Evolutionary conservation across 306 rosid genomes (phyloP).

Genomic region (Cucumis sativus): DNA sequence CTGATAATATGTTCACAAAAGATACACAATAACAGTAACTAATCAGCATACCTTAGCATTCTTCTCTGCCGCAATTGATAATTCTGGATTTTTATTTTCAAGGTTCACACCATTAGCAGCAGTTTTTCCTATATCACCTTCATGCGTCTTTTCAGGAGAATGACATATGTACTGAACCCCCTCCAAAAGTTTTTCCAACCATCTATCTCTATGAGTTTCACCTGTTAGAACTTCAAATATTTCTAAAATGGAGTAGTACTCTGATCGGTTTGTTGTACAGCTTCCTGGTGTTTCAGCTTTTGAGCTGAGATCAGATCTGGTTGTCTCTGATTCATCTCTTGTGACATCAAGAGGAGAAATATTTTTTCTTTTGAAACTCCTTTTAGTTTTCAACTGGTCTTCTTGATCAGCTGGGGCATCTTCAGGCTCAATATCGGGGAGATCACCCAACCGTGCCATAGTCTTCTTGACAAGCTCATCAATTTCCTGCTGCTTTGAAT

Average conservation of each 20-base stretch:
- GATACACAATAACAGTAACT: background rate
- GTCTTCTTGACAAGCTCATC: slow-evolving; percentile 84
- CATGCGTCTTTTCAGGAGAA: slow-evolving; percentile 22
- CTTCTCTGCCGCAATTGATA: slow-evolving; percentile 26
- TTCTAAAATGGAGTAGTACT: slow-evolving; percentile 38
- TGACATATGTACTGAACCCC: slow-evolving; percentile 43
- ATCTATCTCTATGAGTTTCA: slow-evolving; percentile 67
- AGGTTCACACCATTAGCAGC: slow-evolving; percentile 24
- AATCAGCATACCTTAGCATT: slow-evolving; percentile 42
- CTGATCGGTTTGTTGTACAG: slow-evolving; percentile 32
- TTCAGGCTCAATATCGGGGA: slow-evolving; percentile 63
- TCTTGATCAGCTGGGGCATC: slow-evolving; percentile 46
- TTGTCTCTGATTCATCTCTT: slow-evolving; percentile 46
- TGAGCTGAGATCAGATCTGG: slow-evolving; percentile 35
- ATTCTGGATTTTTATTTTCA: slow-evolving; percentile 25
- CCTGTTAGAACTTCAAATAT: slow-evolving; percentile 50
- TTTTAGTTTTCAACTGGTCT: slow-evolving; percentile 44
- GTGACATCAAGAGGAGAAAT: slow-evolving; percentile 57
- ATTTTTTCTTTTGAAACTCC: slow-evolving; percentile 48
- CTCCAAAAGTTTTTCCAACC: slow-evolving; percentile 76
- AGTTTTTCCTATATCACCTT: slow-evolving; percentile 33
- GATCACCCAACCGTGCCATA: slow-evolving; percentile 42
- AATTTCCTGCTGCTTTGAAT: slow-evolving; percentile 67
- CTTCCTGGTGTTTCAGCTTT: slow-evolving; percentile 77
- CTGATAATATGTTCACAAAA: background rate